These are phyloP conservation scores for Angomonas deanei DNA, from an alignment of 208 protist species.

Conservation along the genomic window DNA sequence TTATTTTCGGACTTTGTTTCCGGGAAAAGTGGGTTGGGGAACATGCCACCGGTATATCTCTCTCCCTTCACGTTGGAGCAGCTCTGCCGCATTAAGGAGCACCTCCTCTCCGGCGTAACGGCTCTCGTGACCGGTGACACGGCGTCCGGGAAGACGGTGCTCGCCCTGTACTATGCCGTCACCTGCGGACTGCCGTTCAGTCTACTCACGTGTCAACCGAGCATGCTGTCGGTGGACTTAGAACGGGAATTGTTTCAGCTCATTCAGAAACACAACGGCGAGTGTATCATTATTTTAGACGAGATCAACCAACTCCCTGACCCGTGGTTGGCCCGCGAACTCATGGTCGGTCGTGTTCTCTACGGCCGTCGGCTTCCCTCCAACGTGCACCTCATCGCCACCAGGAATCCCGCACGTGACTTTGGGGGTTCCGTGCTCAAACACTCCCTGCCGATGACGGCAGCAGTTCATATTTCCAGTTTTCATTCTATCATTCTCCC, in stretches of 20 bases:
- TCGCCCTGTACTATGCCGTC: neutral
- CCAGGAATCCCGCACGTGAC: neutral
- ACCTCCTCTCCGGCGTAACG: neutral
- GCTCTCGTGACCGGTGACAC: neutral
- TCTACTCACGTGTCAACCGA: neutral
- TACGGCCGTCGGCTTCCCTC: neutral
- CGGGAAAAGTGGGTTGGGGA: neutral
- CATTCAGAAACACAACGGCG: neutral
- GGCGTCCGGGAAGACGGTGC: neutral
- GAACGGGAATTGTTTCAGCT: neutral
- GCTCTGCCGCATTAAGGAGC: neutral
- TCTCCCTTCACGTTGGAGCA: neutral
- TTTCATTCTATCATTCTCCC: too few relatives aligned
- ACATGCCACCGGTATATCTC: neutral
- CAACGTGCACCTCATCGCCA: neutral
- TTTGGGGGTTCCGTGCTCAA: neutral
- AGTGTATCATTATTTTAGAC: neutral
- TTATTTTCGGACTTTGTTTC: neutral
- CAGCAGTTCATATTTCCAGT: too few relatives aligned
- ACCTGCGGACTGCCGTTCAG: neutral
- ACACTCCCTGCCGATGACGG: neutral
- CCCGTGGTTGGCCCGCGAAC: neutral
- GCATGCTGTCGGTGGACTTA: neutral
- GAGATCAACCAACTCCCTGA: neutral
- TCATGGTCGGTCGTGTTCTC: neutral